These are phyloP conservation scores for Exidia glandulosa DNA, from an alignment of 768 basidiomycete species.

Conservation along the genomic window DNA sequence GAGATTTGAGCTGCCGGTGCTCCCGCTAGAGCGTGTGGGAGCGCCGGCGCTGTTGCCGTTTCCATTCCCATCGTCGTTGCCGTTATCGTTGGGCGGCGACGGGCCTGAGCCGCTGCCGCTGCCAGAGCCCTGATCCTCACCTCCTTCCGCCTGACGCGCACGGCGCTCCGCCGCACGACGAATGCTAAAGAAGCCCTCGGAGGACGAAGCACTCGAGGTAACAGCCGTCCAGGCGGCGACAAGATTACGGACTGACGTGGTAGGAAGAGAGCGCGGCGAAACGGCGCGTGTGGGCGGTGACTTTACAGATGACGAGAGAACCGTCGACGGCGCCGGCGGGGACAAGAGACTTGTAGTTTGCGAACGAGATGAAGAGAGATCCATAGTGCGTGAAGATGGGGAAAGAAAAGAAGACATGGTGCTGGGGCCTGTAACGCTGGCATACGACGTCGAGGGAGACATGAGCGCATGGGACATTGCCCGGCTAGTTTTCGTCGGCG, in stretches of 20 bases:
- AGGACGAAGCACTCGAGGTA: conserved; percentile 22
- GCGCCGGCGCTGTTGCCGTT: not conserved
- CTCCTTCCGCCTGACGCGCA: conserved; percentile 13
- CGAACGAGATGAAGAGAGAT: not conserved
- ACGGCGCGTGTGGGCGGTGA: not conserved
- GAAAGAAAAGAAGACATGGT: conserved; percentile 36
- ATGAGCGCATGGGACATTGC: too few species aligned
- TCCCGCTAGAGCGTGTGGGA: conserved; percentile 7
- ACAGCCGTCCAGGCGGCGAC: conserved; percentile 55
- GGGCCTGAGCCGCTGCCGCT: conserved; percentile 4
- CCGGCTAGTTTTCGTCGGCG: conserved; percentile 38
- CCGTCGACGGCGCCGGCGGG: conserved; percentile 1
- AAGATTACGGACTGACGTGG: conserved; percentile 61
- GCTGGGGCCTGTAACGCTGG: conserved; percentile 10
- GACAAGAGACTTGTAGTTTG: conserved; percentile 1
- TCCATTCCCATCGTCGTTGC: conserved; percentile 2
- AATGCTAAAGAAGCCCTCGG: conserved; percentile 43
- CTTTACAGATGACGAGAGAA: conserved; percentile 1
- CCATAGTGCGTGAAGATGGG: conserved; percentile 26
- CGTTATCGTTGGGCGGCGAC: conserved; percentile 10
- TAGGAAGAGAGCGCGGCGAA: conserved; percentile 1
- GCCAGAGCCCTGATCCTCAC: conserved; percentile 2
- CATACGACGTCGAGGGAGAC: conserved; percentile 11
- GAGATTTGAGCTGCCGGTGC: conserved; percentile 20
- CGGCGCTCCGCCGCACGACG: conserved; percentile 28